Percentiles rank a stretch among this genome's conserved stretches.
phyloP scores from a whole-genome alignment of 1,139 yeast genomes.

The Kurtzmaniella quercitrusa region DNA sequence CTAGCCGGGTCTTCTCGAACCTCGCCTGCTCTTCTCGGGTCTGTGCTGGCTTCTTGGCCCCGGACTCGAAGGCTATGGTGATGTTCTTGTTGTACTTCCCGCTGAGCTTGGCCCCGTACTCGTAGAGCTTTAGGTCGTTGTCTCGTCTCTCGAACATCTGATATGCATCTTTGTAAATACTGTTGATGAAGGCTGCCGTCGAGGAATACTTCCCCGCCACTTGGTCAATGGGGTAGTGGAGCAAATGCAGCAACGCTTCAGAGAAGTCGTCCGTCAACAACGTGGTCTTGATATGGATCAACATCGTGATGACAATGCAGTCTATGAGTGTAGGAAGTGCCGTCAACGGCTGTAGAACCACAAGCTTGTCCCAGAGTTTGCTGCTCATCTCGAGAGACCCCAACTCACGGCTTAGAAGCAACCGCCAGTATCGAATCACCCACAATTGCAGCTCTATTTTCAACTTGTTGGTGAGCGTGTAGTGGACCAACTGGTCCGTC shows the following conservation, averaged over 20 bases:
- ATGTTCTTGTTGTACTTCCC: conserved; percentile 33
- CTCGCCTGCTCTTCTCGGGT: conserved; percentile 32
- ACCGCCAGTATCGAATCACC: conserved; percentile 62
- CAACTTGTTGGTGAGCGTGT: conserved; percentile 41
- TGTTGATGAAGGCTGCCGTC: conserved; percentile 19
- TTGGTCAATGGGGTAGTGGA: conserved; percentile 50
- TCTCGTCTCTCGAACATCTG: conserved; percentile 24
- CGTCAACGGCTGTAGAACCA: conserved; percentile 28
- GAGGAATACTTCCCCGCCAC: conserved; percentile 5
- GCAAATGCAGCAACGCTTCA: conserved; percentile 52
- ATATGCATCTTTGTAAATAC: conserved; percentile 27
- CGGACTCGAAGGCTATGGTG: conserved; percentile 29
- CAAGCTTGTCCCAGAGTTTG: conserved; percentile 56
- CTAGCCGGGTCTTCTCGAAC: conserved; percentile 40
- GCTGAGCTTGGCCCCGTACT: conserved; percentile 34
- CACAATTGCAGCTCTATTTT: conserved; percentile 59
- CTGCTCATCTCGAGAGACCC: conserved; percentile 42
- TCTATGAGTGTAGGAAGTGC: conserved; percentile 41
- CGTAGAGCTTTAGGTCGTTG: conserved; percentile 39
- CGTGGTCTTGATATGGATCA: conserved; percentile 48
- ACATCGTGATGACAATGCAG: conserved; percentile 46
- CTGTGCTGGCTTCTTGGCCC: conserved; percentile 11
- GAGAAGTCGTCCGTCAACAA: conserved; percentile 56
- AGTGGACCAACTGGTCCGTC: conserved; percentile 43
- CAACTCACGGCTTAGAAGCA: conserved; percentile 55